phyloP scores from a whole-genome alignment of 768 basidiomycete genomes.

The Lactarius indigo region DNA sequence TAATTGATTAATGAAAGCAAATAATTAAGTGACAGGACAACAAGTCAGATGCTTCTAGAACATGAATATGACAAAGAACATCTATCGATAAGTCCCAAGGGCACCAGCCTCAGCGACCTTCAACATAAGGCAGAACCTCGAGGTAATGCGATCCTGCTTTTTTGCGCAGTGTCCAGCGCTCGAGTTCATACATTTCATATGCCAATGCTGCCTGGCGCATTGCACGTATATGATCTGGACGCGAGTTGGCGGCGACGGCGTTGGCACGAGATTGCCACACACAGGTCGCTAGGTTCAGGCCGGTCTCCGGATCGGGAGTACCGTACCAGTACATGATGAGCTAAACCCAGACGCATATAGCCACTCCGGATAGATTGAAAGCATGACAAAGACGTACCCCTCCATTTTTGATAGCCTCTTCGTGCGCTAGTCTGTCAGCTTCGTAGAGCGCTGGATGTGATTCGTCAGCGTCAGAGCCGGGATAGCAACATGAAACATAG shows the following conservation, averaged over 20 bases:
- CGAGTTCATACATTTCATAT: constrained; percentile 76
- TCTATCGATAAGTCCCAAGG: background rate
- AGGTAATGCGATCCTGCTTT: constrained; percentile 53
- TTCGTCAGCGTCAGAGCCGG: background rate
- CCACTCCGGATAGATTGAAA: constrained; percentile 1
- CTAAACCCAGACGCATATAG: constrained; percentile 34
- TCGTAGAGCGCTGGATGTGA: constrained; percentile 69
- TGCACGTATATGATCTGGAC: constrained; percentile 78
- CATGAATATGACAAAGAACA: background rate
- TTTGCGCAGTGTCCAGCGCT: constrained; percentile 74
- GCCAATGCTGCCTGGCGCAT: constrained; percentile 74
- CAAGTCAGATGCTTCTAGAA: background rate
- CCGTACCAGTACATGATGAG: constrained; percentile 96
- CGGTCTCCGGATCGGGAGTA: constrained; percentile 65
- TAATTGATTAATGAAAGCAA: background rate
- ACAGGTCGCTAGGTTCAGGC: constrained; percentile 91
- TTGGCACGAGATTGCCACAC: constrained; percentile 90
- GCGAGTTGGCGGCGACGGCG: constrained; percentile 74
- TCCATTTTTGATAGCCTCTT: constrained; percentile 86
- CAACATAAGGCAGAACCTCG: constrained; percentile 54
- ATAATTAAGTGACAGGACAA: background rate
- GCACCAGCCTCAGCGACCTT: constrained; percentile 70
- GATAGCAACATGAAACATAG: background rate
- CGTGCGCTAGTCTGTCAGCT: constrained; percentile 84
- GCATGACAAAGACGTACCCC: constrained; percentile 50